Evolutionary conservation across 441 rosid species (phyloP), one percentile per base, ranked within the genome.

Genomic region (Erysimum cheiri): DNA sequence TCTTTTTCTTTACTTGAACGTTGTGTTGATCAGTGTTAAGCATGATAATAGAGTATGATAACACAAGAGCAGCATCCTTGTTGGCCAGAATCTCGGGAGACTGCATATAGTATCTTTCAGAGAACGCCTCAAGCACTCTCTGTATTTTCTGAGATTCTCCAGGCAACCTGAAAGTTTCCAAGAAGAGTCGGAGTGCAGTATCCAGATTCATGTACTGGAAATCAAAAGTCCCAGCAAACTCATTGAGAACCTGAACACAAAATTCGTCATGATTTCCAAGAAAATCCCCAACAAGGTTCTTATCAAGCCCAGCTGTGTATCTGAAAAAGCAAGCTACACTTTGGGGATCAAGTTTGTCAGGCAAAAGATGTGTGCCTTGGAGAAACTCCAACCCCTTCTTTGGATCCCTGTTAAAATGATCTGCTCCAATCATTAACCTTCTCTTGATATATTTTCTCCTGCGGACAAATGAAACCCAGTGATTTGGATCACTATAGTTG

Each of bases 241-340:
- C 88, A 81, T 85, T 85, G 72, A 88, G 94, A 69, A 88, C 94
- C 83, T 86, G 91, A 77, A 88, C 86, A 75, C 89, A 86, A 70
- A 86, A 88, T 47, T 88, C 91, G 14, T 88, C 94, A 64, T 88
- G 91, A 75, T 86, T 88, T 62, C 94, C 94, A 19, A 88, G 87
- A 66, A 88, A 88, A 80, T 88, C 94, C 43, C 91, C 94, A 57
- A 88, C 86, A 54, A 88, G 91, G 77, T 88, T 88, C 82, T 88
- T 88, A 81, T 88, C 94, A 66, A 88, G 84, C 69, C 94, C 94
- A 53, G 91, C 87, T 54, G 94, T 86, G 72, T 86, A 87, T 78
- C 90, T 85, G 80, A 88, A 88, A 74, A 88, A 88, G 82, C 90
- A 88, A 52, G 94, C 94, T 13, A 88, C 94, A 70, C 94, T 88